phyloP scores from a whole-genome alignment of 2,329 filamentous ascomycete species.

The Dothideomycetes sp. region DNA sequence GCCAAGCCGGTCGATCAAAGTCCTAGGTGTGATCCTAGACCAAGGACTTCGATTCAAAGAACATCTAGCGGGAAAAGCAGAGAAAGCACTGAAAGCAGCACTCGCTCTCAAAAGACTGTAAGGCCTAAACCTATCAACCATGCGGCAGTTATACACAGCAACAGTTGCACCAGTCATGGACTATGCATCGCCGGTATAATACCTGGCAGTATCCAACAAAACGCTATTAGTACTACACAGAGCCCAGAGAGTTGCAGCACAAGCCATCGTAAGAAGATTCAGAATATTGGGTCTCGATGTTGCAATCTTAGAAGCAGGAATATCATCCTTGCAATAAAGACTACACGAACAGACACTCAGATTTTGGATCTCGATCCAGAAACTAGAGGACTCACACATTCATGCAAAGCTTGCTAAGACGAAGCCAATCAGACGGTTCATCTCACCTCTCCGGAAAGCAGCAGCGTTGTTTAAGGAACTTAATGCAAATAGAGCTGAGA shows the following conservation, averaged over 20 bases:
- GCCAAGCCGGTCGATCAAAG: neutral
- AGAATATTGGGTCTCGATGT: neutral
- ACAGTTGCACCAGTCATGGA: conserved; percentile 13
- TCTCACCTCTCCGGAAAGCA: neutral
- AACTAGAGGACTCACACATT: neutral
- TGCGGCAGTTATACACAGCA: conserved; percentile 12
- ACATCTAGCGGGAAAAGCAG: conserved; percentile 1
- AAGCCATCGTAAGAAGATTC: conserved; percentile 1
- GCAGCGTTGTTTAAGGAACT: neutral
- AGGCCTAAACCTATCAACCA: conserved; percentile 10
- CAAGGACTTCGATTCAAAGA: conserved; percentile 1
- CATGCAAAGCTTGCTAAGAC: neutral
- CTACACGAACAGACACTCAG: conserved; percentile 3
- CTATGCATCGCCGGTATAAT: conserved; percentile 11
- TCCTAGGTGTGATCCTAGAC: conserved; percentile 1
- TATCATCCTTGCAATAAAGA: neutral
- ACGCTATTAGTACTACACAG: neutral
- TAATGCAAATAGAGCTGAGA: neutral
- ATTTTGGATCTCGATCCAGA: conserved; percentile 1
- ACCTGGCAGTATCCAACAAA: conserved; percentile 1
- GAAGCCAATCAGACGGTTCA: neutral
- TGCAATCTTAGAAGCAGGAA: conserved; percentile 1
- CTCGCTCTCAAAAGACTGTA: conserved; percentile 12
- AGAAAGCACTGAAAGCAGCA: conserved; percentile 6
- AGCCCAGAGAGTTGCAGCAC: conserved; percentile 2